Evolutionary conservation across 345 rosid genomes (phyloP), one percentile per base, ranked within the genome.

Genomic region (Stellera chamaejasme): DNA sequence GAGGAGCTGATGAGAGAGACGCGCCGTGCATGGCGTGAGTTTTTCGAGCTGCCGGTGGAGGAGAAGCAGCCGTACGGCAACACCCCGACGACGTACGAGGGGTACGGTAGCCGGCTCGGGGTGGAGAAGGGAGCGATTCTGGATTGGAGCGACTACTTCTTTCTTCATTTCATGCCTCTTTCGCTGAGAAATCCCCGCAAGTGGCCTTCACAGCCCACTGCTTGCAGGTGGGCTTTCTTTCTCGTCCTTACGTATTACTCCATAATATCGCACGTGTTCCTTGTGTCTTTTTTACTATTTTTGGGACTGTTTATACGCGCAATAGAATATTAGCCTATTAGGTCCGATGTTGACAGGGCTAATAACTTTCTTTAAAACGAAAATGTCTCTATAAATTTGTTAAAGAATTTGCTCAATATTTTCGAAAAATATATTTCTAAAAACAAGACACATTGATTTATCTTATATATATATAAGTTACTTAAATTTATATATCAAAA

Each of bases 141-240:
- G 58, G 96, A 86, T 62, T 89, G 97, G 97, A 75, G 95, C 59
- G 97, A 89, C 63, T 89, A 89, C 59, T 86, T 73, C 67, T 86
- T 62, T 61, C 89, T 89, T 51, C 79, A 89, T 60, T 75, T 59
- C 62, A 69, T 75, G 70, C 97, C 97, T 45, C 39, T 47, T 5
- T 47, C 66, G 45, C 48, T 73, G 28, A 79, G 76, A 64, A 69
- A 72, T 66, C 75, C 66, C 19, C 66, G 72, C 50, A 86, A 83
- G 67, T 89, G 95, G 95, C 97, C 97, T 43, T 23, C 74, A 27
- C 74, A 64, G 23, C 91, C 91, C 23, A 46, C 78, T 26, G 54
- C 66, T 59, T 76, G 75, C 80, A 86, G 91, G 95, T 86, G 27
- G 2, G 27, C 43, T 32, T 32, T 32, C 13, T 41, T 27, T 10